A percentile compares a stretch with the other conserved stretches of the same genome.
These are phyloP conservation scores for Maudiozyma barnettii DNA, from an alignment of 805 yeast genomes.

Conservation along the genomic window DNA sequence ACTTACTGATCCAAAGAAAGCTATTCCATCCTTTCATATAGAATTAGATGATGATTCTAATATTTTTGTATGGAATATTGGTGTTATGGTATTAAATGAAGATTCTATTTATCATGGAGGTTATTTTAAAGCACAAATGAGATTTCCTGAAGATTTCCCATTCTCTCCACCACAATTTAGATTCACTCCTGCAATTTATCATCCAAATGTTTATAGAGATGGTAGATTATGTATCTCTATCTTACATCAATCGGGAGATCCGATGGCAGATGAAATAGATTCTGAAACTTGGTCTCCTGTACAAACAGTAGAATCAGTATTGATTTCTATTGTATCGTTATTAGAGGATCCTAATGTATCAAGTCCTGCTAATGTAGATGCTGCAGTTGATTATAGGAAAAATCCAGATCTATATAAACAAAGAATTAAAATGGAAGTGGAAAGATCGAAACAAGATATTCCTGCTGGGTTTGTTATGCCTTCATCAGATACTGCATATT, in stretches of 20 bases:
- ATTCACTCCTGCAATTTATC: constrained; percentile 88
- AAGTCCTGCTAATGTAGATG: constrained; percentile 95
- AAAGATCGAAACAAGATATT: constrained; percentile 71
- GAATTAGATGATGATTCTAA: constrained; percentile 52
- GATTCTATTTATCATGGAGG: constrained; percentile 93
- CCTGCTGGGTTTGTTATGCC: constrained; percentile 85
- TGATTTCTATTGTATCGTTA: constrained; percentile 81
- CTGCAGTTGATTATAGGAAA: constrained; percentile 83
- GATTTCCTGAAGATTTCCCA: constrained; percentile 86
- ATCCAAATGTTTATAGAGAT: constrained; percentile 90
- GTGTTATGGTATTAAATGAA: constrained; percentile 82
- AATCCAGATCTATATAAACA: constrained; percentile 66
- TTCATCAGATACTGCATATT: constrained; percentile 44
- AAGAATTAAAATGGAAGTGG: constrained; percentile 73
- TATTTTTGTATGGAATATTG: constrained; percentile 68
- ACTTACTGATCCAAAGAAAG: constrained; percentile 85
- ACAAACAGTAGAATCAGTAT: constrained; percentile 84
- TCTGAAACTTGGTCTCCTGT: constrained; percentile 92
- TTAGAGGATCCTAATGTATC: constrained; percentile 88
- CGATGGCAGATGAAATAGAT: constrained; percentile 83
- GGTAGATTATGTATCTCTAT: constrained; percentile 91
- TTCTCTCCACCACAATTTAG: constrained; percentile 87
- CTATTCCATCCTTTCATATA: constrained; percentile 61
- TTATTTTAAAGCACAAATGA: constrained; percentile 87
- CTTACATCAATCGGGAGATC: constrained; percentile 85